Conservation (phyloP, 805 yeast genomes). For the Metschnikowia reukaufii region DNA sequence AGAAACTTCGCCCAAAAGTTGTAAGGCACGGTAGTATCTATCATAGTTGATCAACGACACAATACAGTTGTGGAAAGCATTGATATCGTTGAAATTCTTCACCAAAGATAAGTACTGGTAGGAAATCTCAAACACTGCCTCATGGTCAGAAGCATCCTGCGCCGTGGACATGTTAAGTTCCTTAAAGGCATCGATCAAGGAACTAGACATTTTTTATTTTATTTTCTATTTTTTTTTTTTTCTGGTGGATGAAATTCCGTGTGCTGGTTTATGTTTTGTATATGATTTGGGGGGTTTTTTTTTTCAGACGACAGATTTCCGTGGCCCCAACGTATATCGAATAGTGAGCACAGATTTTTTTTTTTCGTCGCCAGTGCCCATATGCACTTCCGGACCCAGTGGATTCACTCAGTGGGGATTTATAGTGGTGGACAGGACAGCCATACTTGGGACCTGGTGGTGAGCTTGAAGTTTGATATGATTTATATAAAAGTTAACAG, state of each 20-base stretch:
- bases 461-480: too few relatives aligned
- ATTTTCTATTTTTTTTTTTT: not conserved
- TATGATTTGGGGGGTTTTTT: not conserved
- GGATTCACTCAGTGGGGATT: too few relatives aligned
- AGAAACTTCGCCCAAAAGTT: constrained; percentile 41
- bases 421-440: too few relatives aligned
- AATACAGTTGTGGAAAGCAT: constrained; percentile 44
- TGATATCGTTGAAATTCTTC: constrained; percentile 35
- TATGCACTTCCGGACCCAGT: constrained; percentile 10
- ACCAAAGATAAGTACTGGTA: constrained; percentile 42
- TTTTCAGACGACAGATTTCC: not conserved
- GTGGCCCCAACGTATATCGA: not conserved
- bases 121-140: constrained; percentile 37
- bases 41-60: constrained; percentile 63
- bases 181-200: constrained; percentile 43
- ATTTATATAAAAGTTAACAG: too few relatives aligned
- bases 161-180: constrained; percentile 33
- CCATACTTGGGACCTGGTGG: too few relatives aligned
- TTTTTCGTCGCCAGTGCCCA: constrained; percentile 10
- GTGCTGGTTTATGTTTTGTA: not conserved
- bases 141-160: constrained; percentile 32
- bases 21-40: constrained; percentile 49
- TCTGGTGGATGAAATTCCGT: not conserved
- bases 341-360: not conserved
- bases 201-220: constrained; percentile 31